phyloP scores from a whole-genome alignment of 2,329 filamentous ascomycete genomes.

The Cladosporium sp. region DNA sequence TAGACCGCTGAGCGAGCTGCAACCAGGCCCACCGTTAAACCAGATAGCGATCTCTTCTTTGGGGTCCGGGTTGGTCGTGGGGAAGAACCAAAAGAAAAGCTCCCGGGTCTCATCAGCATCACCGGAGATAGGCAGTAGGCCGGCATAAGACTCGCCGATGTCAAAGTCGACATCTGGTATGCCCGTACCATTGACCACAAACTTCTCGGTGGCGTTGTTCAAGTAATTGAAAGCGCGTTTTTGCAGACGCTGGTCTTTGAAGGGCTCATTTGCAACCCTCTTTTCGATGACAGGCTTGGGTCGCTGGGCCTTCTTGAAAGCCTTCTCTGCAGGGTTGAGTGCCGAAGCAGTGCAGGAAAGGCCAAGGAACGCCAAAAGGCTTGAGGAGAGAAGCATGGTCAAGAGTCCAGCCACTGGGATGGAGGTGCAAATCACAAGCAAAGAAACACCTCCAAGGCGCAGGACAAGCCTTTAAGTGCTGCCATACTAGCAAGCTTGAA shows the following conservation, averaged over 20 bases:
- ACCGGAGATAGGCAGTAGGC: slow-evolving; percentile 51
- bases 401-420: slow-evolving; percentile 1
- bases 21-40: slow-evolving; percentile 25
- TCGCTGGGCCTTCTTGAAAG: slow-evolving; percentile 12
- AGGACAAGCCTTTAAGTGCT: slow-evolving; percentile 12
- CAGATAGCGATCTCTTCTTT: slow-evolving; percentile 46
- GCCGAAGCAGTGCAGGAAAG: slow-evolving; percentile 5
- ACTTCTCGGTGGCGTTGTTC: slow-evolving; percentile 14
- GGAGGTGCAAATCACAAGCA: background rate
- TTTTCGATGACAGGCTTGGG: slow-evolving; percentile 13
- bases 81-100: slow-evolving; percentile 56
- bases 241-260: slow-evolving; percentile 5
- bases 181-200: slow-evolving; percentile 26
- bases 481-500: background rate
- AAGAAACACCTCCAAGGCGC: background rate
- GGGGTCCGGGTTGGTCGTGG: slow-evolving; percentile 45
- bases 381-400: slow-evolving; percentile 12
- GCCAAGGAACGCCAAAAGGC: slow-evolving; percentile 10
- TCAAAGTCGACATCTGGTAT: slow-evolving; percentile 40
- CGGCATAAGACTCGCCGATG: slow-evolving; percentile 42
- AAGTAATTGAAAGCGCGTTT: slow-evolving; percentile 12
- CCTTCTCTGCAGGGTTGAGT: slow-evolving; percentile 11
- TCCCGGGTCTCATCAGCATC: slow-evolving; percentile 41
- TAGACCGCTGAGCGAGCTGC: slow-evolving; percentile 18
- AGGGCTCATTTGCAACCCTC: slow-evolving; percentile 5